Conservation (phyloP, 1,139 yeast genomes). For the Scheffersomyces titani region DNA sequence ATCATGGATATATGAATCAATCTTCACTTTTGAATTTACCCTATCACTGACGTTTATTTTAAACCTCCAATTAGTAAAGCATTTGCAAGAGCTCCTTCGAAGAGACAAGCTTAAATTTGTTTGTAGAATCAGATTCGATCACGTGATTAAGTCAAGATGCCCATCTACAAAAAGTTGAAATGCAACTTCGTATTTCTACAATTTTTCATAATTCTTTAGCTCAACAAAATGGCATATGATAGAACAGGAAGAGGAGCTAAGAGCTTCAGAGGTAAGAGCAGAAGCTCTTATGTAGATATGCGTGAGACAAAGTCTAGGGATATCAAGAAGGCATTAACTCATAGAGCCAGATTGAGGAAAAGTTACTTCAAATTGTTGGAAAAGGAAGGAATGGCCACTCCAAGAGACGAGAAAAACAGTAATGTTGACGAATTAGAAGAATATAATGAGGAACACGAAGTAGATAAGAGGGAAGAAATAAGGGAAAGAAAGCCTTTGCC, state of each 20-base stretch:
- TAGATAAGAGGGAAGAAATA: slow-evolving; percentile 5
- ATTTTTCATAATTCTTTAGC: not conserved
- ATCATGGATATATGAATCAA: no score
- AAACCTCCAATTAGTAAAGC: not conserved
- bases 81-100: not conserved
- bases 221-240: not conserved
- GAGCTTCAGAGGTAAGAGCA: not conserved
- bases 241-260: not conserved
- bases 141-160: not conserved
- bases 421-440: slow-evolving; percentile 5
- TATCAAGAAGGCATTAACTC: slow-evolving; percentile 74
- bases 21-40: no score
- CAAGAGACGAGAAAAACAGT: not conserved
- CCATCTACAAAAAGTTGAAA: not conserved
- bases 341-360: slow-evolving; percentile 81
- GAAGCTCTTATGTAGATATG: slow-evolving; percentile 34
- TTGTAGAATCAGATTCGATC: no score
- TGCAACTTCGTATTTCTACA: not conserved
- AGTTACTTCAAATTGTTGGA: slow-evolving; percentile 80
- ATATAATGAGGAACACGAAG: slow-evolving; percentile 5
- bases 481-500: not conserved
- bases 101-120: no score
- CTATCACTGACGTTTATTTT: no score
- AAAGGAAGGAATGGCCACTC: slow-evolving; percentile 54
- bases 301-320: slow-evolving; percentile 51